Base-by-base conservation (phyloP, 2,329 filamentous ascomycete genomes). In the Sclerotinia minor region DNA sequence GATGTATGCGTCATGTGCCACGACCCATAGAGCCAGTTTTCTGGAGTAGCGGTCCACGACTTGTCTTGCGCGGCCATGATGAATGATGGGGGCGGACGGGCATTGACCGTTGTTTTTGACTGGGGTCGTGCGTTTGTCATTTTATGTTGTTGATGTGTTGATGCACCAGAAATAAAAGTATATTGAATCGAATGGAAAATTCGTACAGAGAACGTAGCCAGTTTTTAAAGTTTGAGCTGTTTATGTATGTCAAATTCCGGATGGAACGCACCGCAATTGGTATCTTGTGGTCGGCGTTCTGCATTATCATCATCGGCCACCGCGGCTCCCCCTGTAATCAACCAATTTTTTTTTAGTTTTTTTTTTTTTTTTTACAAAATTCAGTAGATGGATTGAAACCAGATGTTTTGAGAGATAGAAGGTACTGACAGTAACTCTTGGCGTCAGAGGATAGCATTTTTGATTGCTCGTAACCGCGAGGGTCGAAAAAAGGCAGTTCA, bases 1-100 rank as follows among this genome's bases (percentile, higher is more conserved):
- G 63, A 65, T 9, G 63, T 57, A 47, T 65, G 52, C 13, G 52
- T 57, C 63, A 65, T 57, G 24, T 57, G 13, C 63, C 63, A 65
- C 15, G 24, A 6, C 19, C 63, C 63, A 47, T 65, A 65, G 6
- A 65, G 52, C 63, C 63, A 65, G 3, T 57, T 57, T 8, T 65
- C 41, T 6, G 63, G 63, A 49, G 41, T 65, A 29, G 63, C 26
- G 29, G n/a, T 55, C 63, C 63, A 65, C 47, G 35, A 45, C 17
- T 57, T 26, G 52, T 65, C 38, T 57, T 65, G 24, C 17, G 41
- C 3, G 2, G 15, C 15, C 8, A 19, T 52, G 41, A 47, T 54
- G 24, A 65, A 65, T 55, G n/a, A 38, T 44, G 52, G 52, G 6
- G 63, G 63, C 9, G n/a, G 41, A 4, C 41, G 63, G 44, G 24